Conservation (phyloP, 352 stramenopile genomes). For the Globisporangium camurandrum region DNA sequence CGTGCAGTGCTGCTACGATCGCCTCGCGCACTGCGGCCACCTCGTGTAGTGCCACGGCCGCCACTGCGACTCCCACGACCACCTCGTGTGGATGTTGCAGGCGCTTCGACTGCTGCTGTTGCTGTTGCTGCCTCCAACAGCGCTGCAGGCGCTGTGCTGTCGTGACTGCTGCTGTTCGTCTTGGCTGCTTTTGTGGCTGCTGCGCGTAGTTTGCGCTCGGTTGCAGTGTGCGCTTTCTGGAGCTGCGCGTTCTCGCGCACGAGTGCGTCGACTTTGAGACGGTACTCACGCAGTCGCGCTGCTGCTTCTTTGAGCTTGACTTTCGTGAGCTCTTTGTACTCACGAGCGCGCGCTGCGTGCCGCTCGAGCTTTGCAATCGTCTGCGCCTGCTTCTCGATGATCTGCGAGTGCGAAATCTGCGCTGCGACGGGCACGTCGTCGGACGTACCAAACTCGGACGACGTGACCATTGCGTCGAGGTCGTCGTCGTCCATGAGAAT, state of each 20-base stretch:
- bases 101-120: conserved; percentile 15
- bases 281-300: conserved; percentile 48
- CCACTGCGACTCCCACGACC: conserved; percentile 2
- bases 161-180: background rate
- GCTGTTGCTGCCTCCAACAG: background rate
- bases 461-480: conserved; percentile 6
- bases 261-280: conserved; percentile 44
- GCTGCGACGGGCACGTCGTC: conserved; percentile 14
- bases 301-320: conserved; percentile 63
- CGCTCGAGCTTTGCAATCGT: conserved; percentile 38
- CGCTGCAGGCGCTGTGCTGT: too few relatives aligned
- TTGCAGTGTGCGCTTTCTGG: conserved; percentile 14
- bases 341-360: conserved; percentile 23
- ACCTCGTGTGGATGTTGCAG: background rate
- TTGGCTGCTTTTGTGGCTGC: background rate
- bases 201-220: background rate
- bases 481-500: conserved; percentile 11
- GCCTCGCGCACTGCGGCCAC: background rate
- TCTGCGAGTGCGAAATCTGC: conserved; percentile 58
- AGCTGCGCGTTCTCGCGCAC: conserved; percentile 15
- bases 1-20: background rate
- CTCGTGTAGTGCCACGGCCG: conserved; percentile 1
- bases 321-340: conserved; percentile 59
- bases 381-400: conserved; percentile 60
- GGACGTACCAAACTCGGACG: too few relatives aligned